phyloP scores from a whole-genome alignment of 192 early-diverging fungal genomes.

The Chytriomyces sp. region DNA sequence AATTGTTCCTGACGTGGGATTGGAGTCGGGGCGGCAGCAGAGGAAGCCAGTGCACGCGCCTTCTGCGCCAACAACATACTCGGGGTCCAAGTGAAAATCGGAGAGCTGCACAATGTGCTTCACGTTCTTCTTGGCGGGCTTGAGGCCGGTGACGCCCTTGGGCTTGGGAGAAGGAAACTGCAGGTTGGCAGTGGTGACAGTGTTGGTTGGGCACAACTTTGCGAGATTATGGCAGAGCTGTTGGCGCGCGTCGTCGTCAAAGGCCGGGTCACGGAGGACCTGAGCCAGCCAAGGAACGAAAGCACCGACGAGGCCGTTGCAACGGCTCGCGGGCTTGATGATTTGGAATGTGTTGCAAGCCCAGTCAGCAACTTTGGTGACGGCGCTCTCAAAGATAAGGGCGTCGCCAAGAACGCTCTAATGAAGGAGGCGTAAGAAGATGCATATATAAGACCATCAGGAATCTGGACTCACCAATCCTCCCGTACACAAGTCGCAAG shows the following conservation, averaged over 20 bases:
- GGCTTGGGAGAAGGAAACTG: background rate
- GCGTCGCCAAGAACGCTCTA: too few relatives aligned
- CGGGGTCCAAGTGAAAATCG: background rate
- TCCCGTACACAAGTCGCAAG: background rate
- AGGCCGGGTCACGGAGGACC: background rate
- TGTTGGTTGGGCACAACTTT: background rate
- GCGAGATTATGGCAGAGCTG: background rate
- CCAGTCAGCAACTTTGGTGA: too few relatives aligned
- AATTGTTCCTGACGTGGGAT: too few relatives aligned
- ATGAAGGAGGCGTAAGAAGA: too few relatives aligned
- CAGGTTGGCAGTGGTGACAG: background rate
- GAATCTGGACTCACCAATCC: background rate
- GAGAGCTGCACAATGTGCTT: background rate
- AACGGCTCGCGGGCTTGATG: too few relatives aligned
- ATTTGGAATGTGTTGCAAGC: too few relatives aligned
- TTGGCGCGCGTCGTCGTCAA: background rate
- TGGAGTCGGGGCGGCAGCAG: slow-evolving; percentile 52
- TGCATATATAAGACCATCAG: background rate
- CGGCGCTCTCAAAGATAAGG: too few relatives aligned
- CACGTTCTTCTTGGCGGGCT: background rate
- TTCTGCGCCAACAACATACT: slow-evolving; percentile 41
- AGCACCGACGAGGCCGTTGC: too few relatives aligned
- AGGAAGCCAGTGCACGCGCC: slow-evolving; percentile 51
- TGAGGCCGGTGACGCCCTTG: background rate
- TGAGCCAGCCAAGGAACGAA: background rate